Conservation (phyloP, 352 stramenopile genomes). For the Globisporangium paroecandrum region DNA sequence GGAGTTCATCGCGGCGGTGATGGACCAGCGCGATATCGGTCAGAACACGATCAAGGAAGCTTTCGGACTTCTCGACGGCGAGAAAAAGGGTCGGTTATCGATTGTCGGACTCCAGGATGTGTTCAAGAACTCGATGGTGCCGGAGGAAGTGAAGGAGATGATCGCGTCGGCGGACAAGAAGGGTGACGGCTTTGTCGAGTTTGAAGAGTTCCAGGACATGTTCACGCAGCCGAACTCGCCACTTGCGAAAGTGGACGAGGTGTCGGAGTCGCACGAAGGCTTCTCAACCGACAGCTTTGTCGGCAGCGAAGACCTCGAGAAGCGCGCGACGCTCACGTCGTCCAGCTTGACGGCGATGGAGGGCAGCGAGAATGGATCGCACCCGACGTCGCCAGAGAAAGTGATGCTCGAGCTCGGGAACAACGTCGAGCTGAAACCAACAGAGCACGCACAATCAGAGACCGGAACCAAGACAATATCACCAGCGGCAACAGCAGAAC, state of each 20-base stretch:
- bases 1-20: constrained; percentile 94
- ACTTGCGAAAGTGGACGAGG: constrained; percentile 36
- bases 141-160: constrained; percentile 88
- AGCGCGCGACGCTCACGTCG: constrained; percentile 21
- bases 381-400: neutral
- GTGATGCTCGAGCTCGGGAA: neutral
- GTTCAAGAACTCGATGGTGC: constrained; percentile 86
- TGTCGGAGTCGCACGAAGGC: constrained; percentile 22
- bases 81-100: constrained; percentile 90
- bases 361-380: constrained; percentile 6
- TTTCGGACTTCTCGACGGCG: constrained; percentile 86
- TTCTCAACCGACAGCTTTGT: constrained; percentile 17
- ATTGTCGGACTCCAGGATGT: constrained; percentile 86
- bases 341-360: constrained; percentile 7
- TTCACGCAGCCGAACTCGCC: constrained; percentile 39
- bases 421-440: neutral
- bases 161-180: constrained; percentile 84
- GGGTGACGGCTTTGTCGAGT: constrained; percentile 82
- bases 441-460: neutral
- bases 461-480: constrained; percentile 6
- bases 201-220: constrained; percentile 87
- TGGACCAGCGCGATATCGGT: constrained; percentile 86
- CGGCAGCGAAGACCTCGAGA: constrained; percentile 23
- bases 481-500: neutral
- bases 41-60: constrained; percentile 92